Evolutionary conservation across 1,284 basidiomycete genomes (phyloP).

Genomic region (Coriolopsis trogii): DNA sequence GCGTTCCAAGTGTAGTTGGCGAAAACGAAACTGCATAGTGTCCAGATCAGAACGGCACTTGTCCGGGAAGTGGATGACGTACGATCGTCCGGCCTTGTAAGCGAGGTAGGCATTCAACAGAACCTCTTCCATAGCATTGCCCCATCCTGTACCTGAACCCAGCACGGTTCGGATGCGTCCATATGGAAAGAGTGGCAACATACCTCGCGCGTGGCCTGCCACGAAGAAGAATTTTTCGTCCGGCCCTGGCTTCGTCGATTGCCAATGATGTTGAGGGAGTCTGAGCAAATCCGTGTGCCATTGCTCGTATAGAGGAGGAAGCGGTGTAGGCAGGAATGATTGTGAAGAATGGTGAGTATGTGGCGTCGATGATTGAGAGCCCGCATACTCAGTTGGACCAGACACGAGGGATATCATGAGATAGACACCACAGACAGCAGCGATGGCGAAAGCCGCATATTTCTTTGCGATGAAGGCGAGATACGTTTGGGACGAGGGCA

Average conservation of each 20-base stretch:
- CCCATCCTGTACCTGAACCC: constrained; percentile 46
- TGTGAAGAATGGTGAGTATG: too few relatives aligned
- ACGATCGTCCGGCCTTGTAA: constrained; percentile 20
- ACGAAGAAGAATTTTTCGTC: constrained; percentile 15
- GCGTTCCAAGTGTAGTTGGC: constrained; percentile 63
- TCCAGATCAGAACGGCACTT: neutral
- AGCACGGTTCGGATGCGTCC: neutral
- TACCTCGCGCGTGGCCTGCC: constrained; percentile 11
- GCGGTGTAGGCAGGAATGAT: too few relatives aligned
- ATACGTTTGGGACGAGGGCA: too few relatives aligned
- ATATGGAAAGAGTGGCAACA: neutral
- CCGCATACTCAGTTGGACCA: too few relatives aligned
- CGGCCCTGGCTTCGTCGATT: neutral
- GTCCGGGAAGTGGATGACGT: neutral
- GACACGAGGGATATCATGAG: too few relatives aligned
- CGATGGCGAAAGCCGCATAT: too few relatives aligned
- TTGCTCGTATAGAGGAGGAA: too few relatives aligned
- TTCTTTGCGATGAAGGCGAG: too few relatives aligned
- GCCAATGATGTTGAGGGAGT: constrained; percentile 17
- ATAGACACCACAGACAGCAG: too few relatives aligned
- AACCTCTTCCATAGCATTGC: constrained; percentile 58
- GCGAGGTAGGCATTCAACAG: constrained; percentile 52
- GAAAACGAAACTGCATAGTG: constrained; percentile 50
- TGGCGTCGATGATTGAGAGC: too few relatives aligned
- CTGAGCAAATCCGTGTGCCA: too few relatives aligned